These are phyloP conservation scores for Neonectria hederae DNA, from an alignment of 2,329 filamentous ascomycete genomes.

Conservation along the genomic window DNA sequence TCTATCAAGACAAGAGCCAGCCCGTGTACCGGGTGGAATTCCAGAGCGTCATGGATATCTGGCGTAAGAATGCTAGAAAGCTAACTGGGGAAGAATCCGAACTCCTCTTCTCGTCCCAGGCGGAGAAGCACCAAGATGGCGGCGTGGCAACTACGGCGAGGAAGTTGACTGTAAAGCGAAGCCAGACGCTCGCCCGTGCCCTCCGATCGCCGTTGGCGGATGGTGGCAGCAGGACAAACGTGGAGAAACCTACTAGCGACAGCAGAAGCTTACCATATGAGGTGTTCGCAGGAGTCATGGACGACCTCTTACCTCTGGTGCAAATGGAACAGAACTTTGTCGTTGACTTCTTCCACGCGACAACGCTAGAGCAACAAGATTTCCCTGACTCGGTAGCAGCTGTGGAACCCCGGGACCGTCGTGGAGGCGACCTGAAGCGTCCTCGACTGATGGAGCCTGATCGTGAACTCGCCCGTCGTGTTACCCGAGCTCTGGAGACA, in stretches of 20 bases:
- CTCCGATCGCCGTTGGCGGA: slow-evolving; percentile 75
- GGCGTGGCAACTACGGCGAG: slow-evolving; percentile 76
- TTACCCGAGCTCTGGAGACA: slow-evolving; percentile 88
- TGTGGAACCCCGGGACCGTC: slow-evolving; percentile 72
- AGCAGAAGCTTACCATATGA: slow-evolving; percentile 80
- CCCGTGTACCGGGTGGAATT: slow-evolving; percentile 86
- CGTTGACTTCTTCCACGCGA: slow-evolving; percentile 95
- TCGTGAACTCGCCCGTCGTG: slow-evolving; percentile 81
- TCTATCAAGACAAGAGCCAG: slow-evolving; percentile 81
- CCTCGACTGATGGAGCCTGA: slow-evolving; percentile 89
- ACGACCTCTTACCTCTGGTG: slow-evolving; percentile 84
- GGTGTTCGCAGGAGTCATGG: slow-evolving; percentile 80
- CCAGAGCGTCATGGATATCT: slow-evolving; percentile 77
- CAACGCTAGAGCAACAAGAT: slow-evolving; percentile 82
- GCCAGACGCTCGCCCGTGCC: slow-evolving; percentile 82
- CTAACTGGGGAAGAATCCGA: slow-evolving; percentile 80
- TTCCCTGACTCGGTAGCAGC: slow-evolving; percentile 82
- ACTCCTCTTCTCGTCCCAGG: slow-evolving; percentile 84
- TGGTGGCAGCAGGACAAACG: slow-evolving; percentile 57
- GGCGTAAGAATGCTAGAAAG: slow-evolving; percentile 83
- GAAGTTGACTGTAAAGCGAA: slow-evolving; percentile 93
- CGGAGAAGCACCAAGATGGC: slow-evolving; percentile 85
- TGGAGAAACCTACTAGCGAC: slow-evolving; percentile 68
- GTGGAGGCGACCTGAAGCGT: slow-evolving; percentile 75
- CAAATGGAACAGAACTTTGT: slow-evolving; percentile 97